Conservation (phyloP, 1,139 yeast species). For the Komagataea norvegica region DNA sequence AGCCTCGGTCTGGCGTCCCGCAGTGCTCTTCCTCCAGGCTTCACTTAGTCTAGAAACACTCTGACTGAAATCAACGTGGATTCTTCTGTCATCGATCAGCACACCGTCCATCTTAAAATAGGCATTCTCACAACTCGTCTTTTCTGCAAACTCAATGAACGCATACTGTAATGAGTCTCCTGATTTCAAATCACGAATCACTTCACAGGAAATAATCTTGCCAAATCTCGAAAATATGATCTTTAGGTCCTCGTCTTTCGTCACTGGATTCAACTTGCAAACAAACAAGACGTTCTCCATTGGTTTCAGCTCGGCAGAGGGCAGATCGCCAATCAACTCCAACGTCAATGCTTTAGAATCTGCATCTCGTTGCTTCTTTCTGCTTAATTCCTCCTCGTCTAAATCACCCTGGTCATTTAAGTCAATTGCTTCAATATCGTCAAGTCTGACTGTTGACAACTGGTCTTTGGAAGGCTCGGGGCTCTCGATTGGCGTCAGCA, state of each 20-base stretch:
- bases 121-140: conserved; percentile 52
- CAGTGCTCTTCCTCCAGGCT: conserved; percentile 22
- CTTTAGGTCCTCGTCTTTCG: conserved; percentile 49
- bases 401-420: conserved; percentile 22
- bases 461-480: conserved; percentile 38
- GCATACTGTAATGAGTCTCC: conserved; percentile 55
- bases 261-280: conserved; percentile 58
- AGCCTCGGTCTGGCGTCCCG: neutral
- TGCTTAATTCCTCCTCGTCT: conserved; percentile 22
- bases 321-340: conserved; percentile 63
- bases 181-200: conserved; percentile 42
- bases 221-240: conserved; percentile 61
- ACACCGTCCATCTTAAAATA: conserved; percentile 56
- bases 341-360: conserved; percentile 53
- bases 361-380: conserved; percentile 35
- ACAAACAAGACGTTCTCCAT: conserved; percentile 58
- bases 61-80: conserved; percentile 67
- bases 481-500: conserved; percentile 24
- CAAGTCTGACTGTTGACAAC: conserved; percentile 33
- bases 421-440: conserved; percentile 23
- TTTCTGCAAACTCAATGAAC: conserved; percentile 50
- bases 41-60: conserved; percentile 34
- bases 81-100: conserved; percentile 57
- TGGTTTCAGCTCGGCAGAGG: conserved; percentile 54
- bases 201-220: conserved; percentile 43